Base-by-base conservation (phyloP, 2,329 filamentous ascomycete genomes). In the Davidsoniella virescens region DNA sequence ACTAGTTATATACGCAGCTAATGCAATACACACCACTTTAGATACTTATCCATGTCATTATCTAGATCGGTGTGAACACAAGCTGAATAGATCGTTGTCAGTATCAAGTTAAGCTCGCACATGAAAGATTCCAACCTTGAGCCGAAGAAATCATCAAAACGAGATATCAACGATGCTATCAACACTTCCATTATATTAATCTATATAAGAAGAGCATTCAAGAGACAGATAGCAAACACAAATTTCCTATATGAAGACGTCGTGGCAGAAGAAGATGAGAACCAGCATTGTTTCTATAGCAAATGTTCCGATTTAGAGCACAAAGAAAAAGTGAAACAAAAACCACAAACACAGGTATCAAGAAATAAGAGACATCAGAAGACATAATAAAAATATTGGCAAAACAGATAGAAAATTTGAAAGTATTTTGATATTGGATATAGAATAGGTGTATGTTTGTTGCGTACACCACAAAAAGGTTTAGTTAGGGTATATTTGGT, bases 101-200 rank as follows among this genome's bases (percentile, higher is more conserved):
- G 20, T 5, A 5, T 5, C 20, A 23, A 23, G 20, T 23, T 23
- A 5, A 23, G 20, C 5, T 23, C 20, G 5, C 20, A 23, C 4
- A 23, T 23, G 20, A 38, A 47, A 16, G 39, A 38, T 38, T 8
- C 14, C 18, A 29, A 39, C 33, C 38, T 5, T 18, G 9, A 33
- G 41, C n/a, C n/a, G 26, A 39, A 48, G 41, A 29, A 40, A 39
- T 20, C 10, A n/a, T 39, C 39, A 52, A 43, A 42, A 47, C 43
- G n/a, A 50, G 43, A 41, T 47, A 25, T 16, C 23, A 49, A 23
- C 4, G 20, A 23, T 23, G 20, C 5, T 5, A 23, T 5, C 20
- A 23, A 23, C 20, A 5, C 20, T 23, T 23, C 4, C 20, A 23
- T 23, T 23, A 4, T 23, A 23, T 23, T 23, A 5, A 1, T 23